Conservation (phyloP, 1,139 yeast species). For the Lodderomyces theae region DNA sequence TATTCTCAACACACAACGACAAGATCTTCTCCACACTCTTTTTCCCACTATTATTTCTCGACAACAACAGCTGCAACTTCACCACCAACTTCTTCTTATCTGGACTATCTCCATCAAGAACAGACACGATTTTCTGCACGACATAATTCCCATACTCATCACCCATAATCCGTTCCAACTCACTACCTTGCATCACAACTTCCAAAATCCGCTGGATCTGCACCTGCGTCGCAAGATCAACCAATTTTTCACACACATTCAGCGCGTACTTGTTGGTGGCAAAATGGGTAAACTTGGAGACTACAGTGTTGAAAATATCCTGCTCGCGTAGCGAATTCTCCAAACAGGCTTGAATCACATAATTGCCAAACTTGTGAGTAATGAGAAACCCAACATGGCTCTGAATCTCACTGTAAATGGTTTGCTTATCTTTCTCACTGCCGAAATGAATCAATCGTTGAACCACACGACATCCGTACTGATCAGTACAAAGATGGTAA, state of each 20-base stretch:
- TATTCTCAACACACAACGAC: background rate
- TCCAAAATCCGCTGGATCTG: slow-evolving; percentile 65
- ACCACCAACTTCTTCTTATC: slow-evolving; percentile 62
- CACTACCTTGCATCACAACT: slow-evolving; percentile 56
- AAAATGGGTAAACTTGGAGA: slow-evolving; percentile 68
- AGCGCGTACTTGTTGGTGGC: slow-evolving; percentile 97
- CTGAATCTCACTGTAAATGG: slow-evolving; percentile 68
- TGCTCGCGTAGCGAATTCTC: slow-evolving; percentile 65
- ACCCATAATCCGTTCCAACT: slow-evolving; percentile 83
- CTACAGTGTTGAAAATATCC: slow-evolving; percentile 39
- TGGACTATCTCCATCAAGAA: slow-evolving; percentile 59
- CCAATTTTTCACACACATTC: slow-evolving; percentile 94
- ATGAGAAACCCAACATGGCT: slow-evolving; percentile 73
- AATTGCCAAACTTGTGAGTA: slow-evolving; percentile 96
- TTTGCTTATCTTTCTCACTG: slow-evolving; percentile 57
- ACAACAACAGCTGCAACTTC: slow-evolving; percentile 57
- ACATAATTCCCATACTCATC: slow-evolving; percentile 98
- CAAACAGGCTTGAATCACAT: slow-evolving; percentile 92
- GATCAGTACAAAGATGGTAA: slow-evolving; percentile 87
- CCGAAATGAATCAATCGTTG: slow-evolving; percentile 86
- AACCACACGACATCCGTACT: slow-evolving; percentile 96
- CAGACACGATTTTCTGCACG: slow-evolving; percentile 88
- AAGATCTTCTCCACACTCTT: slow-evolving; percentile 79
- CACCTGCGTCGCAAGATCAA: slow-evolving; percentile 61
- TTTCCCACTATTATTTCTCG: slow-evolving; percentile 55